Conservation (phyloP, 345 rosid genomes). For the Eucalyptus grandis region DNA sequence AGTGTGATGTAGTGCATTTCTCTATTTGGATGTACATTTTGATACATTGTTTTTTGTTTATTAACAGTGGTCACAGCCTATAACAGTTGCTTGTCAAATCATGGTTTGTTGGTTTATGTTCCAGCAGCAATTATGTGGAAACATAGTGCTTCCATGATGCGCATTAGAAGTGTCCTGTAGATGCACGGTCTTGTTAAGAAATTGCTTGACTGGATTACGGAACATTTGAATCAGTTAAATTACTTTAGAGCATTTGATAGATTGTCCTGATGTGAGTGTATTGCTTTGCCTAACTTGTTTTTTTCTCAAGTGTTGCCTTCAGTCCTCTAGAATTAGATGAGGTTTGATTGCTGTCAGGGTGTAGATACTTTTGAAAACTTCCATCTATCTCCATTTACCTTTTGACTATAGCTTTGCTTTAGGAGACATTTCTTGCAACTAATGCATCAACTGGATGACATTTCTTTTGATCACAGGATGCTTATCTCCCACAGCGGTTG, state of each 20-base stretch:
- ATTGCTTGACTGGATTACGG: neutral
- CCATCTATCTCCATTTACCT: neutral
- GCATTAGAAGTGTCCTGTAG: neutral
- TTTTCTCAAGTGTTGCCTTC: neutral
- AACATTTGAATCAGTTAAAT: neutral
- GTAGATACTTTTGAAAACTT: neutral
- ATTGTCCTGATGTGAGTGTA: neutral
- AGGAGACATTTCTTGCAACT: neutral
- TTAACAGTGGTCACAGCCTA: neutral
- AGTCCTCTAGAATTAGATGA: neutral
- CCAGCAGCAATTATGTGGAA: neutral
- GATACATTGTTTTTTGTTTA: neutral
- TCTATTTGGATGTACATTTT: neutral
- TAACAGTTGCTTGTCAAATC: neutral
- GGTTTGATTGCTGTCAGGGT: neutral
- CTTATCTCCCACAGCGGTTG: slow-evolving; percentile 96
- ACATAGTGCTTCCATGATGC: neutral
- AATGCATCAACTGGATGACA: neutral
- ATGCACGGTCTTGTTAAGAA: neutral
- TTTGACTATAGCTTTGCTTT: neutral
- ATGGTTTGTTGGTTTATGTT: neutral
- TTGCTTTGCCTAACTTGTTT: neutral
- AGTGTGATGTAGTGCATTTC: neutral
- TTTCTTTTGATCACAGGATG: slow-evolving; percentile 48
- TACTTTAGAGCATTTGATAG: neutral